Evolutionary conservation across 371 early-diverging fungal genomes (phyloP).

Genomic region (Mortierella sp.): DNA sequence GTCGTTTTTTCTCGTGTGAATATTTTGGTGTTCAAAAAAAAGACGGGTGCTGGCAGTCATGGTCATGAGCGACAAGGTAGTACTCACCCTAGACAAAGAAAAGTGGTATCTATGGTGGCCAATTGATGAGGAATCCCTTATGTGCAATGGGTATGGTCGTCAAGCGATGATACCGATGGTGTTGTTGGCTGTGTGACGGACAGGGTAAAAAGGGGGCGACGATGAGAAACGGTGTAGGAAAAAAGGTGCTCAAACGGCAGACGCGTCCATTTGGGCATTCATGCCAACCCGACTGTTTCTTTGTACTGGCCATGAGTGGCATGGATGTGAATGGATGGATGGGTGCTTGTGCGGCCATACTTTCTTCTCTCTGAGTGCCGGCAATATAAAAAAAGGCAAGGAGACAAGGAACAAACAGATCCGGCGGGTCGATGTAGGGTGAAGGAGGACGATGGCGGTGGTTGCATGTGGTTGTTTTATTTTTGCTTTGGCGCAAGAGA

Average conservation of each 20-base stretch:
- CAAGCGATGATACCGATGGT: too few relatives aligned
- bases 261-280: background rate
- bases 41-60: background rate
- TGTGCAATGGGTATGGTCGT: background rate
- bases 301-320: background rate
- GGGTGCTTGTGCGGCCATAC: background rate
- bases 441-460: background rate
- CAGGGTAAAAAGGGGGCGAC: background rate
- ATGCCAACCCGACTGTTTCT: background rate
- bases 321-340: too few relatives aligned
- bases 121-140: too few relatives aligned
- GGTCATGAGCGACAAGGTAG: too few relatives aligned
- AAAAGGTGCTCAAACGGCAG: background rate
- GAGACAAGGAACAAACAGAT: background rate
- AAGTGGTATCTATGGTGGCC: too few relatives aligned
- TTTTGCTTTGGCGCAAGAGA: background rate
- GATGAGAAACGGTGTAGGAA: background rate
- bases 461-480: background rate
- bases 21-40: background rate
- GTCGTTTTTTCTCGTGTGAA: conserved; percentile 3
- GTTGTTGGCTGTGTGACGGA: background rate
- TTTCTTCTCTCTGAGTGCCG: background rate
- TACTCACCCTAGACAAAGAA: too few relatives aligned
- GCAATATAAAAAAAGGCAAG: background rate
- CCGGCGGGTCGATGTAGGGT: background rate